These are phyloP conservation scores for Pittosporum tobira DNA, from an alignment of 129 eudicot genomes.

Conservation along the genomic window DNA sequence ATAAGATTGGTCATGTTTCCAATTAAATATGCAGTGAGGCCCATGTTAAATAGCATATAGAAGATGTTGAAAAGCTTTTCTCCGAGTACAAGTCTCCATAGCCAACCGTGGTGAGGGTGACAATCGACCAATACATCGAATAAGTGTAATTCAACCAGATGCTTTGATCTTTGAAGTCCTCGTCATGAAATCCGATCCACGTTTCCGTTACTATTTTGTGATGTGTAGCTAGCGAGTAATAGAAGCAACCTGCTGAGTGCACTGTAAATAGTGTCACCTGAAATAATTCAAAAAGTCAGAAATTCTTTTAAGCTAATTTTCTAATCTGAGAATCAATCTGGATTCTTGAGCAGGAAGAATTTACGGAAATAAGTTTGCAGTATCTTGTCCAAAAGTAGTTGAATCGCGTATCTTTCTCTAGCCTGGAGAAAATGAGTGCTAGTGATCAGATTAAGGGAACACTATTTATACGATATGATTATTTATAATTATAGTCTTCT, in stretches of 20 bases:
- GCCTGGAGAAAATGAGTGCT: conserved; percentile 39
- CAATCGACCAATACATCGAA: conserved; percentile 82
- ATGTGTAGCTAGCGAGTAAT: conserved; percentile 68
- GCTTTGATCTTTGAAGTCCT: conserved; percentile 44
- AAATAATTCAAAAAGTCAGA: neutral
- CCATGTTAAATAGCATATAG: conserved; percentile 84
- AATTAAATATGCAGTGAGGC: conserved; percentile 70
- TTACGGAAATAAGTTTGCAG: conserved; percentile 55
- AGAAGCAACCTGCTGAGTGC: conserved; percentile 71
- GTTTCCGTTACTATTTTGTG: conserved; percentile 35
- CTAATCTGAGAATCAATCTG: neutral
- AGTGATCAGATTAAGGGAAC: no score
- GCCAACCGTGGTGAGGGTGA: conserved; percentile 73
- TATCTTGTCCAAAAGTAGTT: conserved; percentile 79
- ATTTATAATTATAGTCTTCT: no score
- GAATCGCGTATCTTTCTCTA: conserved; percentile 83
- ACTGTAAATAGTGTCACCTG: conserved; percentile 76
- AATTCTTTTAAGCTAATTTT: conserved; percentile 2
- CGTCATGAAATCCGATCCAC: conserved; percentile 58
- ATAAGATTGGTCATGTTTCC: conserved; percentile 86
- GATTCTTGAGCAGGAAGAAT: neutral
- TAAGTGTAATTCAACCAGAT: conserved; percentile 70
- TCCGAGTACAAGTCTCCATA: conserved; percentile 86
- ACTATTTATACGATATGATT: no score
- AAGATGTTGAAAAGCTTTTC: conserved; percentile 72